Evolutionary conservation across 495 filamentous ascomycete genomes (phyloP).

Genomic region (Aspergillus kassunensis): DNA sequence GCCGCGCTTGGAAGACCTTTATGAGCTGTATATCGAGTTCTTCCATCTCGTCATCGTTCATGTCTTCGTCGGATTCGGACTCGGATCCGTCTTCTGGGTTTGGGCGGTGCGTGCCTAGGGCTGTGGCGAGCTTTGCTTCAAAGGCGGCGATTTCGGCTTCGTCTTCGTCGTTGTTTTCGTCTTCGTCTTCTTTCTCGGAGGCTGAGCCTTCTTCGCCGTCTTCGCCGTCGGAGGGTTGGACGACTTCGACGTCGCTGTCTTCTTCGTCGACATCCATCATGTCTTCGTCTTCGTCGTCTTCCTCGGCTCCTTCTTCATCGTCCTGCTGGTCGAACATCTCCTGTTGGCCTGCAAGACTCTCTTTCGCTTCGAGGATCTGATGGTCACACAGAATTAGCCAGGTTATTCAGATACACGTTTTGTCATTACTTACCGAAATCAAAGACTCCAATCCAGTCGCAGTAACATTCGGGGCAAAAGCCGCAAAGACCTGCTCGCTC

Average conservation of each 20-base stretch:
- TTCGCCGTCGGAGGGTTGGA: constrained; percentile 30
- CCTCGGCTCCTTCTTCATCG: constrained; percentile 48
- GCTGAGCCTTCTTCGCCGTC: constrained; percentile 29
- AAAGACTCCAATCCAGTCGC: constrained; percentile 69
- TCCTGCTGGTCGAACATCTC: constrained; percentile 78
- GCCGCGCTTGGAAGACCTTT: constrained; percentile 77
- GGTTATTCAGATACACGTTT: too few species aligned
- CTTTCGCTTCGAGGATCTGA: constrained; percentile 70
- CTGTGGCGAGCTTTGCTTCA: constrained; percentile 72
- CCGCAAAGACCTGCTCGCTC: constrained; percentile 79
- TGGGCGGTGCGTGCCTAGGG: constrained; percentile 60
- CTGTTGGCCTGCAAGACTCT: constrained; percentile 77
- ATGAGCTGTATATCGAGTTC: constrained; percentile 75
- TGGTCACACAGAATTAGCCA: too few species aligned
- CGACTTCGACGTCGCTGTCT: constrained; percentile 39
- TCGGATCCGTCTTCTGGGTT: constrained; percentile 48
- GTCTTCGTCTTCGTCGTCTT: constrained; percentile 25
- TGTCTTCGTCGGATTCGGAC: constrained; percentile 63
- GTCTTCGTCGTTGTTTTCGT: constrained; percentile 39
- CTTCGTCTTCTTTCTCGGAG: constrained; percentile 38
- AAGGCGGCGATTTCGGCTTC: constrained; percentile 58
- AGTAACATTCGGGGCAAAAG: constrained; percentile 68
- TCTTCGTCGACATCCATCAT: constrained; percentile 36
- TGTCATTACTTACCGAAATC: constrained; percentile 41
- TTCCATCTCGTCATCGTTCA: constrained; percentile 96